Evolutionary conservation across 441 rosid species (phyloP), one percentile per base, ranked within the genome.

Genomic region (Syzygium syzygioides): DNA sequence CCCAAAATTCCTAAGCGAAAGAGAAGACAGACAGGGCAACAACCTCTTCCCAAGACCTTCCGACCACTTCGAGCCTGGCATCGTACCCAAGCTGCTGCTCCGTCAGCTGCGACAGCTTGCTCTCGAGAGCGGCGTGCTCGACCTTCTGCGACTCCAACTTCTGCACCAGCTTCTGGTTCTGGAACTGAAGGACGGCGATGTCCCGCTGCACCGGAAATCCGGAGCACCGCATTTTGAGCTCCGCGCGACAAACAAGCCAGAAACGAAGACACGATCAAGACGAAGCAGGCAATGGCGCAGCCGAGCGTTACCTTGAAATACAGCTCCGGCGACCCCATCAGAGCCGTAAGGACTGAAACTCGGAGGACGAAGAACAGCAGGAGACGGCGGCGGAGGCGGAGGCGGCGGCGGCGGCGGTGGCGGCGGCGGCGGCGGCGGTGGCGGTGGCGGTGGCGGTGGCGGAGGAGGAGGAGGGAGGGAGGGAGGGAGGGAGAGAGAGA

Each of bases 81-180:
- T 89, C 91, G 91, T 95, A 93, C 14, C 96, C 94, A 91, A 91
- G 88, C 76, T 95, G 98, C 91, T 94, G 95, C 89, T 92, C 96
- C 93, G 90, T 94, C 91, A 95, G 92, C 80, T 88, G 93, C 86
- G 93, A 89, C 88, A 94, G 92, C 89, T 89, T 95, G 88, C 92
- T 95, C 91, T 95, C 97, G 87, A 96, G 94, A 48, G 92, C 94
- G 89, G 92, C 92, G 90, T 91, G 92, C 92, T 97, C 99, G 34
- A 95, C 91, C 93, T 96, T 97, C 91, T 96, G 98, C 86, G 95
- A 94, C 92, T 97, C 99, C 91, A 97, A 87, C 89, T 95, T 96
- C 90, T 97, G 97, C 54, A 94, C 89, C 85, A 98, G 96, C 97
- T 98, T 95, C 85, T 95, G 96, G 91, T 98, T 98, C 92, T 97